These are phyloP conservation scores for Trypethelium eluteriae DNA, from an alignment of 495 filamentous ascomycete genomes.

Conservation along the genomic window DNA sequence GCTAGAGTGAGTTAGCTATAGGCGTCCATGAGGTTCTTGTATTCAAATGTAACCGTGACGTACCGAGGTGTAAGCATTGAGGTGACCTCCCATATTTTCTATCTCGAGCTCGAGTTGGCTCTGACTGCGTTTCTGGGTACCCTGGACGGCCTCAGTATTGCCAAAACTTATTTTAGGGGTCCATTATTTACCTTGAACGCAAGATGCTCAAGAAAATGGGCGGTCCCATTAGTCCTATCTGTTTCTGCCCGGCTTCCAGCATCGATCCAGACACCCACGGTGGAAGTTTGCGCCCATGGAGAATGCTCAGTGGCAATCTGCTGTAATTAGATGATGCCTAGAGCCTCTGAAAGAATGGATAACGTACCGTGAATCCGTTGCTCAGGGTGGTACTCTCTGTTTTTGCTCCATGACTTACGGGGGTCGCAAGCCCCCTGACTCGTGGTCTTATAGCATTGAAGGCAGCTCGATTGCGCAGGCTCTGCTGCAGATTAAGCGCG, in stretches of 20 bases:
- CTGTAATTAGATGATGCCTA: conserved; percentile 36
- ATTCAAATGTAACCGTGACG: conserved; percentile 29
- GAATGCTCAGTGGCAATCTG: conserved; percentile 98
- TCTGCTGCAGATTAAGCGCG: conserved; percentile 78
- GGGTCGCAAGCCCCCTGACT: conserved; percentile 73
- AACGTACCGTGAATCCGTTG: conserved; percentile 90
- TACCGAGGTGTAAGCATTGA: conserved; percentile 99
- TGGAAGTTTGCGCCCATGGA: conserved; percentile 96
- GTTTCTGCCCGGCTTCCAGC: conserved; percentile 97
- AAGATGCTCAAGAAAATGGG: conserved; percentile 98
- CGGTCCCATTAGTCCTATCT: conserved; percentile 95
- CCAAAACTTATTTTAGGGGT: not conserved
- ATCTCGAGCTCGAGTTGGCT: conserved; percentile 98
- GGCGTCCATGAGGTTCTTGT: not conserved
- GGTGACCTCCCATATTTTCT: conserved; percentile 98
- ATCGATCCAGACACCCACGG: conserved; percentile 98
- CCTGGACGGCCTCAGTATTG: conserved; percentile 46
- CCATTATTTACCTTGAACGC: conserved; percentile 79
- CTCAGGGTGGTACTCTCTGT: conserved; percentile 91
- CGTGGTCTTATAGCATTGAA: conserved; percentile 58
- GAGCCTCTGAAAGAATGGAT: conserved; percentile 8
- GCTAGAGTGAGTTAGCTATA: conserved; percentile 48
- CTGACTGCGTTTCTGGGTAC: conserved; percentile 85
- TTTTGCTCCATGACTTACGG: conserved; percentile 62
- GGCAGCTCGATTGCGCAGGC: conserved; percentile 73